phyloP scores from a whole-genome alignment of 495 filamentous ascomycete species.

The Lepidopterella palustris region DNA sequence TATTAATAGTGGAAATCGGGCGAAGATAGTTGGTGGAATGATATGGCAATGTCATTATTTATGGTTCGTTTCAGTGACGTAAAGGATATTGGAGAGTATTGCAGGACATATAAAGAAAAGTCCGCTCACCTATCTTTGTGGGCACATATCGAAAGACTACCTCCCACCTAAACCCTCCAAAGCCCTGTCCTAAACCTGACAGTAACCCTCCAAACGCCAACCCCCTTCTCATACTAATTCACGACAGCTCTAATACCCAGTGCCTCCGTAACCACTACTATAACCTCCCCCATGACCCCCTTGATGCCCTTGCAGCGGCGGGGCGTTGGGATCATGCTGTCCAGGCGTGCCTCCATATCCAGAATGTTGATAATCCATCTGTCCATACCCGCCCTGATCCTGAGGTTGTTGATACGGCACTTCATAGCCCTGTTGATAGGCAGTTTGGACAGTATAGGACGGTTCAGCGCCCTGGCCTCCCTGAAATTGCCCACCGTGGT shows the following conservation, averaged over 20 bases:
- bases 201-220: not conserved
- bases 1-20: too few relatives aligned
- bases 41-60: too few relatives aligned
- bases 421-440: conserved; percentile 38
- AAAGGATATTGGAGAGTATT: too few relatives aligned
- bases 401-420: conserved; percentile 17
- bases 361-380: not conserved
- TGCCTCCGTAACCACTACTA: not conserved
- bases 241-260: not conserved
- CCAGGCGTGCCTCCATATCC: not conserved
- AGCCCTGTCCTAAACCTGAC: not conserved
- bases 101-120: too few relatives aligned
- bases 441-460: conserved; percentile 31
- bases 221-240: not conserved
- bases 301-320: conserved; percentile 2
- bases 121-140: too few relatives aligned
- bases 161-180: too few relatives aligned
- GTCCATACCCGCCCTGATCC: not conserved
- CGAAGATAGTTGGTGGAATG: too few relatives aligned
- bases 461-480: conserved; percentile 14
- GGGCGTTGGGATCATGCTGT: not conserved
- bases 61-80: too few relatives aligned
- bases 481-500: conserved; percentile 15
- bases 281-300: conserved; percentile 4
- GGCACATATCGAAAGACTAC: too few relatives aligned